Base-by-base conservation (phyloP, 2,329 filamentous ascomycete species). In the Alternaria sp. region DNA sequence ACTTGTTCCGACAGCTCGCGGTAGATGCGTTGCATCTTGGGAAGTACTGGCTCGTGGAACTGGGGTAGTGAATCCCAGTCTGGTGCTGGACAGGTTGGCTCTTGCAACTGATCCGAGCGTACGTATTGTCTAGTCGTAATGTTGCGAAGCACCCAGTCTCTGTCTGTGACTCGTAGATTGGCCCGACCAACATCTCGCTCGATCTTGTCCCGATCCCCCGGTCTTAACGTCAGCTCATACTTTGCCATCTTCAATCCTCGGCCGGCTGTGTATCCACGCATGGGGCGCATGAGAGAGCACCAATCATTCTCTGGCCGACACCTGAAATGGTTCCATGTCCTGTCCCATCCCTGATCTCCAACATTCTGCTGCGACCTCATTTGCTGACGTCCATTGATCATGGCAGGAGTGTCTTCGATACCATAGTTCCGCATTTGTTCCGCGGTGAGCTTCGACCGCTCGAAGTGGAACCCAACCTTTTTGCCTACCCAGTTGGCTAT, bases 381-480 rank as follows among this genome's bases (percentile, higher is more conserved):
- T 5, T 21, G 4, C 43, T 17, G 19, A 45, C 11, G 43, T 21
- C 21, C 43, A 45, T 9, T n/a, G 15, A 19, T 23, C 19, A 50
- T 0, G 25, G 3, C 17, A 12, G 25, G 17, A 2, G 47, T 30
- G 13, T 13, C 13, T 19, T 44, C 10, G 6, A 50, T 11, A 40
- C 50, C 21, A 36, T 46, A 54, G 15, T 54, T 28, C 28, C 36
- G 17, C 8, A 25, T 23, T 26, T 59, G 57, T 5, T 10, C 21
- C 0, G 11, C 12, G 7, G 57, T 59, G 36, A 45, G 36, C 8
- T 13, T 28, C 0, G 61, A 60, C 3, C 19, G 0, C 12, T 3
- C 30, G 8, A 0, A 19, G 51, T 62, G 62, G 21, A 64, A 69
- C 5, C 54, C 62, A 5, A 69, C 36, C 17, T 57, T 57, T 10